phyloP scores from a whole-genome alignment of 1,284 basidiomycete species.

The Taiwanofungus camphoratus region DNA sequence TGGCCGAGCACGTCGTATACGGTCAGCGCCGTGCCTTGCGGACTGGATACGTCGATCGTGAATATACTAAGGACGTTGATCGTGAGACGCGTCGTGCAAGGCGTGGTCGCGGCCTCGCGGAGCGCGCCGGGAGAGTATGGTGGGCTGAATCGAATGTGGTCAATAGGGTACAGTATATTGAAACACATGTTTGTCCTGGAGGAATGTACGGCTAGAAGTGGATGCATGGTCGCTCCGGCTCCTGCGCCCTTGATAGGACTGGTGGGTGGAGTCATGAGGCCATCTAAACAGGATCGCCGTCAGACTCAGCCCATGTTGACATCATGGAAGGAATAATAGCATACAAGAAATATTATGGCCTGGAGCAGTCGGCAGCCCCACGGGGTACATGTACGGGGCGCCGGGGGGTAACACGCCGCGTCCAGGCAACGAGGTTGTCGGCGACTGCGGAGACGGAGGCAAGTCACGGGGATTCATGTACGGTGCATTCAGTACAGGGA shows the following conservation, averaged over 20 bases:
- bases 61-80: slow-evolving; percentile 14
- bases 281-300: slow-evolving; percentile 14
- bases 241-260: slow-evolving; percentile 16
- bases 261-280: slow-evolving; percentile 23
- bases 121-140: neutral
- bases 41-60: slow-evolving; percentile 5
- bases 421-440: slow-evolving; percentile 1
- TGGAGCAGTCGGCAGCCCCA: slow-evolving; percentile 2
- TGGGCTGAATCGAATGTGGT: slow-evolving; percentile 1
- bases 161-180: slow-evolving; percentile 6
- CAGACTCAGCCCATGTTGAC: neutral
- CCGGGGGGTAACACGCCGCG: slow-evolving; percentile 2
- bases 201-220: slow-evolving; percentile 11
- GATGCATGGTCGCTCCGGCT: slow-evolving; percentile 12
- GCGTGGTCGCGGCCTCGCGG: slow-evolving; percentile 11
- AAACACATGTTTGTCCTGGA: slow-evolving; percentile 8
- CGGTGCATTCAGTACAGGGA: slow-evolving; percentile 11
- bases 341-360: neutral
- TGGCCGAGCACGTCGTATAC: slow-evolving; percentile 13
- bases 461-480: slow-evolving; percentile 11
- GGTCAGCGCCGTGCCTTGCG: slow-evolving; percentile 6
- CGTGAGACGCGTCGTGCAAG: slow-evolving; percentile 4
- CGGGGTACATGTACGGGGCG: slow-evolving; percentile 8
- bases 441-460: slow-evolving; percentile 11
- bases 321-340: slow-evolving; percentile 1